Evolutionary conservation across 1,284 basidiomycete genomes (phyloP).

Genomic region (Marasmius fiardii): DNA sequence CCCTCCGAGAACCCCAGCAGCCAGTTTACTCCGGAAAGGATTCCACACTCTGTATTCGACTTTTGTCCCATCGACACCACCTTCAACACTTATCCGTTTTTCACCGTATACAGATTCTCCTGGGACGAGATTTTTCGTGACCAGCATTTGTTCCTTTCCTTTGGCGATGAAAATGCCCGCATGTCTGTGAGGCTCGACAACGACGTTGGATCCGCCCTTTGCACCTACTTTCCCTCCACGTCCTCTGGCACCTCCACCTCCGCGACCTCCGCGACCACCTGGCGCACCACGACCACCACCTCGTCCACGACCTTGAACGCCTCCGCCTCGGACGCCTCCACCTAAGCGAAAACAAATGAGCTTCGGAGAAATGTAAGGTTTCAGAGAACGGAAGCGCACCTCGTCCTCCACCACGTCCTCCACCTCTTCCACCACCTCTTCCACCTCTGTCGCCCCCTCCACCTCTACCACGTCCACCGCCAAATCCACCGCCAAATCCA

Average conservation of each 20-base stretch:
- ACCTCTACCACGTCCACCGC: conserved; percentile 25
- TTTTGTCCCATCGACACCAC: conserved; percentile 80
- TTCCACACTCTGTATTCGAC: conserved; percentile 99
- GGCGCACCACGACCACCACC: conserved; percentile 40
- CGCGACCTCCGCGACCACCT: conserved; percentile 45
- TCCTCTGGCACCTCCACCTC: conserved; percentile 43
- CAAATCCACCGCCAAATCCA: conserved; percentile 42
- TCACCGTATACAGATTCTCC: conserved; percentile 99
- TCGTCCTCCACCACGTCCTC: conserved; percentile 22
- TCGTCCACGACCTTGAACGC: conserved; percentile 34
- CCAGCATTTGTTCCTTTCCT: conserved; percentile 95
- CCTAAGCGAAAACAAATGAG: conserved; percentile 4
- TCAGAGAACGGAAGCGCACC: conserved; percentile 13
- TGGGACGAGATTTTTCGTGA: conserved; percentile 97
- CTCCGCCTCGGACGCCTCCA: conserved; percentile 36
- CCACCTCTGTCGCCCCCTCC: conserved; percentile 25
- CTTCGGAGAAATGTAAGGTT: not conserved
- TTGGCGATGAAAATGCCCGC: conserved; percentile 92
- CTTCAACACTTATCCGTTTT: conserved; percentile 88
- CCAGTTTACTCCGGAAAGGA: conserved; percentile 96
- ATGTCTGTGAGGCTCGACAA: conserved; percentile 96
- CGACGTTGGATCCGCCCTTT: conserved; percentile 79
- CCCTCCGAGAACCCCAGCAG: conserved; percentile 95
- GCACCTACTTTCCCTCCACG: conserved; percentile 63
- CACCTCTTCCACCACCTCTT: conserved; percentile 28